A percentile compares a stretch with the other conserved stretches of the same genome.
Evolutionary conservation across 2,329 filamentous ascomycete species (phyloP).

Genomic region (Metarhizium guizhouense): DNA sequence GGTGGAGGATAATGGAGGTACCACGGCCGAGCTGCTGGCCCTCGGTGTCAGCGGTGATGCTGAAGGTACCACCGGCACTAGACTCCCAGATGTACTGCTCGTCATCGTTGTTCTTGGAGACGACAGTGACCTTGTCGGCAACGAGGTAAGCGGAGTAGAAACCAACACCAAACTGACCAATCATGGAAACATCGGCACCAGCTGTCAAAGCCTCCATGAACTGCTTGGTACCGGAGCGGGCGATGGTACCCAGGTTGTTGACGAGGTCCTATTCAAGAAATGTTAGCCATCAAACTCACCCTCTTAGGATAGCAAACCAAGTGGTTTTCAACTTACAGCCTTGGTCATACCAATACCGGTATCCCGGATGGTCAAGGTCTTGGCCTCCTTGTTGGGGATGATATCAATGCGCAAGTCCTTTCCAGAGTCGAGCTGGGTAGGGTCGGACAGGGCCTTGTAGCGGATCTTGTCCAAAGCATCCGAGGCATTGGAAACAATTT

Average conservation of each 20-base stretch:
- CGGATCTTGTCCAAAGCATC: slow-evolving; percentile 99
- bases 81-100: slow-evolving; percentile 99
- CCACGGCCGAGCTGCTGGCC: slow-evolving; percentile 86
- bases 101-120: slow-evolving; percentile 99
- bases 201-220: slow-evolving; percentile 99
- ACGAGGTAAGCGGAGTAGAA: slow-evolving; percentile 99
- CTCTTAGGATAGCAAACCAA: background rate
- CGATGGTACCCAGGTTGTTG: slow-evolving; percentile 99
- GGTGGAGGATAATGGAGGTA: slow-evolving; percentile 95
- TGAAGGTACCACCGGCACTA: slow-evolving; percentile 94
- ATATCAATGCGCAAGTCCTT: slow-evolving; percentile 99
- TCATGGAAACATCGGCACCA: slow-evolving; percentile 99
- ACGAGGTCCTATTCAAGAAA: slow-evolving; percentile 65
- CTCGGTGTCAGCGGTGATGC: slow-evolving; percentile 80
- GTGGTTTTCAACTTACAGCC: slow-evolving; percentile 59
- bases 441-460: slow-evolving; percentile 96
- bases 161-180: slow-evolving; percentile 99
- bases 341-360: slow-evolving; percentile 99
- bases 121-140: slow-evolving; percentile 87
- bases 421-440: slow-evolving; percentile 90
- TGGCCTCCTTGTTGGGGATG: slow-evolving; percentile 93
- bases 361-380: slow-evolving; percentile 95
- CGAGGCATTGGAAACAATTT: slow-evolving; percentile 96
- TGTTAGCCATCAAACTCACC: background rate
- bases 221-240: slow-evolving; percentile 98